Evolutionary conservation across 371 early-diverging fungal species (phyloP), one percentile per base, ranked within the genome.

Genomic region (Actinomortierella ambigua): DNA sequence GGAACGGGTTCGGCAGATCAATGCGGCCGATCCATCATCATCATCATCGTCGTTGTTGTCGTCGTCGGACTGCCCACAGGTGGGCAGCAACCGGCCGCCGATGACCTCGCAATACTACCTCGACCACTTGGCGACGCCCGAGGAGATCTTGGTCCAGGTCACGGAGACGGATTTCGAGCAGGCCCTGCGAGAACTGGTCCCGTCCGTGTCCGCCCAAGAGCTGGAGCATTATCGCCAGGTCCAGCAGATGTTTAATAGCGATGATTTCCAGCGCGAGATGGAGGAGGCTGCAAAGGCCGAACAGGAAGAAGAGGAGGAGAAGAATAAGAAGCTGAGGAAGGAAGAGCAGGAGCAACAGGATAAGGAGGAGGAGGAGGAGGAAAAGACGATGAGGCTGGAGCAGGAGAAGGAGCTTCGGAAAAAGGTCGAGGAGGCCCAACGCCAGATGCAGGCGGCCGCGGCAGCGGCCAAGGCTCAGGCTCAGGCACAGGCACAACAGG

Each of bases 191-290:
- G 96, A 95, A 64, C 77, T 98, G 44, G 83, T 90, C 34, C 99
- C 99, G 1, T 93, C 93, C 23, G 96, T 98, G 1, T 89, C 93
- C 2, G 87, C 88, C 4, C 86, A 87, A 13, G 99, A 98, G 65
- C 79, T 98, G n/a, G 88, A 82, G 28, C 91, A 94, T 59, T 98
- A 98, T 76, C 81, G 85, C 56, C 79, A 78, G 20, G 85, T 98
- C 1, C 88, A 93, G 61, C 83, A 83, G 57, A 82, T 83, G 65
- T 89, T 89, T 62, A 85, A 71, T 29, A 71, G 66, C 39, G 73
- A 71, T n/a, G 73, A 71, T 29, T 66, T 71, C 41, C 63, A 58
- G 4, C 65, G 59, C 57, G 59, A 69, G 8, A 62, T 65, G 8
- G 69, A 55, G 26, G 54, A 57, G 14, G 69, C 68, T 9, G 75